Base-by-base conservation (phyloP, 331 rosid genomes). In the Pyracantha coccinea region DNA sequence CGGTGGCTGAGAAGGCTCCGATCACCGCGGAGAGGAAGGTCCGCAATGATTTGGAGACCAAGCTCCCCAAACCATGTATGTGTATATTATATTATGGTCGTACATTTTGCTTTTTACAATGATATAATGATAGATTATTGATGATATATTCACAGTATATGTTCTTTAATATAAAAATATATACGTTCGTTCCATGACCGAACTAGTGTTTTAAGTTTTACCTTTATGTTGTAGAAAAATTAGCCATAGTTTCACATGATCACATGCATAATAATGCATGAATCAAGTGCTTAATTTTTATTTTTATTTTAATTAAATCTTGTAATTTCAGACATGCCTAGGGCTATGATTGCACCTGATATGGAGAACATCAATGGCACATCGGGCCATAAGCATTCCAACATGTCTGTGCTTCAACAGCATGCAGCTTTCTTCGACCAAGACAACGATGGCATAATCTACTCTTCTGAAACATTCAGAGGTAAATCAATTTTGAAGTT, bases 401-500 rank as follows among this genome's bases (percentile, higher is more conserved):
- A 88, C 73, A 88, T 89, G 96, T 83, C 91, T 1, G 93, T 92
- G 57, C 97, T 92, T 82, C 96, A 92, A 72, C 97, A 91, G 38
- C 97, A 92, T 62, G 96, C 35, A 6, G 63, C 96, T 41, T 92
- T 92, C 79, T 91, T 89, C n/a, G 97, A 92, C 68, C 83, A 82
- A 20, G 83, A 92, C 82, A 79, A 82, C 1, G 90, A 92, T 66
- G 97, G 91, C 17, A 83, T 92, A n/a, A 83, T 92, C 71, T 90
- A 88, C 76, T 96, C 97, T 19, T 82, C 71, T 67, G 91, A 92
- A 74, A 89, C 97, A 21, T 89, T 27, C 50, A 78, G 62, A 84
- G 97, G 97, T 91, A 77, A 29, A 16, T 17, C 68, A 16, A 2
- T 0, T 4, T 45, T n/a, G 2, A 20, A 27, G 31, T 20, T 2